These are phyloP conservation scores for Fusarium sambucinum DNA, from an alignment of 2,329 filamentous ascomycete genomes.

Conservation along the genomic window DNA sequence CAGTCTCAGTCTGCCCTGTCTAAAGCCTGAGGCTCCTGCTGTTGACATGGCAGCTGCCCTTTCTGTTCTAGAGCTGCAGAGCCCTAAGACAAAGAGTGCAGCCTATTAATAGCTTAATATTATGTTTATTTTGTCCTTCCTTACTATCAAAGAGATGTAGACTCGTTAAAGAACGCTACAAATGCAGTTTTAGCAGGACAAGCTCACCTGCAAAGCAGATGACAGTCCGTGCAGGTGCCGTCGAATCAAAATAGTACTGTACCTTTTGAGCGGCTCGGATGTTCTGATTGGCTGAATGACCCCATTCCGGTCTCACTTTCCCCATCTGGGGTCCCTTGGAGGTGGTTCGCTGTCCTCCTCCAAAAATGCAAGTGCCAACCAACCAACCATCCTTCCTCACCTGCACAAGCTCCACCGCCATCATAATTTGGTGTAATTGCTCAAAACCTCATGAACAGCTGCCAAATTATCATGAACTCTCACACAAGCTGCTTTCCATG, in stretches of 20 bases:
- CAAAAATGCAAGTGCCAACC: conserved; percentile 24
- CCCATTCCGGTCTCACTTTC: conserved; percentile 25
- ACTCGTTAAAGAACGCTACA: background rate
- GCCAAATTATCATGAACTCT: conserved; percentile 33
- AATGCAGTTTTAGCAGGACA: conserved; percentile 1
- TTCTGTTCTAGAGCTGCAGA: conserved; percentile 27
- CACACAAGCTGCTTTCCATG: background rate
- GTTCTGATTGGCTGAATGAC: conserved; percentile 25
- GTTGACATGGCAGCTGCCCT: conserved; percentile 26
- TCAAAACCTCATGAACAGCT: conserved; percentile 27
- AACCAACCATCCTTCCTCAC: conserved; percentile 16
- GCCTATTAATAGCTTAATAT: conserved; percentile 18
- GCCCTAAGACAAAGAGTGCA: background rate
- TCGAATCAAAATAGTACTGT: conserved; percentile 31
- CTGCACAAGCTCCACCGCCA: conserved; percentile 32
- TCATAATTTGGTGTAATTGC: conserved; percentile 31
- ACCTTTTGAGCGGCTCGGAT: conserved; percentile 24
- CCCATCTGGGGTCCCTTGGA: conserved; percentile 36
- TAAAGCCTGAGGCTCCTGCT: conserved; percentile 13
- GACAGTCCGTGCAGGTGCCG: conserved; percentile 18
- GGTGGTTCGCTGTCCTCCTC: conserved; percentile 27
- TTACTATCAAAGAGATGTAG: background rate
- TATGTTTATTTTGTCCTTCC: background rate
- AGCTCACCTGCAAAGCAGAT: conserved; percentile 24
- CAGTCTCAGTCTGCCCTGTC: conserved; percentile 5